Evolutionary conservation across 441 rosid species (phyloP).

Genomic region (Gossypium laxum): DNA sequence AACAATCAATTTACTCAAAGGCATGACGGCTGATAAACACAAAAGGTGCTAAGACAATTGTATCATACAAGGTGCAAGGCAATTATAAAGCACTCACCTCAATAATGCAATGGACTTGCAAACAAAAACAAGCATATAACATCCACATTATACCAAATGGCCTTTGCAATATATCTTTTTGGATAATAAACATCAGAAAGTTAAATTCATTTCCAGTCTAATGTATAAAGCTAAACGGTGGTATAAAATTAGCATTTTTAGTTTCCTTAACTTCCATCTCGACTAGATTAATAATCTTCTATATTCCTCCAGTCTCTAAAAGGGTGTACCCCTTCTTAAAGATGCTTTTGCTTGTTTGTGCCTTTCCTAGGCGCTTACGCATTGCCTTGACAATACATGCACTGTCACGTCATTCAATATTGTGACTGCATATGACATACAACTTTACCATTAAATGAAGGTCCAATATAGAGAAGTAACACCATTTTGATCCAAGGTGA

Average conservation of each 20-base stretch:
- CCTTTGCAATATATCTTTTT: not conserved
- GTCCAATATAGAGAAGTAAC: not conserved
- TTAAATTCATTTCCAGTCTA: not conserved
- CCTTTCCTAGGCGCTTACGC: not conserved
- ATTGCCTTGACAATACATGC: not conserved
- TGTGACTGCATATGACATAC: not conserved
- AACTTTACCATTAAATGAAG: not conserved
- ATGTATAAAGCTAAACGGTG: not conserved
- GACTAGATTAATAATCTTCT: not conserved
- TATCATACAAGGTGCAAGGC: not conserved
- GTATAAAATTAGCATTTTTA: not conserved
- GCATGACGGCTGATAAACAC: not conserved
- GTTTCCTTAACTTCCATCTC: not conserved
- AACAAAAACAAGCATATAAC: not conserved
- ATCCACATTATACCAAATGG: not conserved
- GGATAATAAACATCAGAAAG: not conserved
- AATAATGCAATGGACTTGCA: not conserved
- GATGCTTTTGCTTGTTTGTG: not conserved
- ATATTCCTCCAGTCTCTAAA: not conserved
- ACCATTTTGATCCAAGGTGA: not conserved
- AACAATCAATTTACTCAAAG: not conserved
- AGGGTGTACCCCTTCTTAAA: not conserved
- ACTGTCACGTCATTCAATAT: not conserved
- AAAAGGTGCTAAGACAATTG: not conserved
- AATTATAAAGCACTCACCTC: not conserved